Percentiles rank a stretch among this genome's conserved stretches.
These are phyloP conservation scores for Mycosphaerelloides madeirae DNA, from an alignment of 2,329 filamentous ascomycete genomes.

Conservation along the genomic window DNA sequence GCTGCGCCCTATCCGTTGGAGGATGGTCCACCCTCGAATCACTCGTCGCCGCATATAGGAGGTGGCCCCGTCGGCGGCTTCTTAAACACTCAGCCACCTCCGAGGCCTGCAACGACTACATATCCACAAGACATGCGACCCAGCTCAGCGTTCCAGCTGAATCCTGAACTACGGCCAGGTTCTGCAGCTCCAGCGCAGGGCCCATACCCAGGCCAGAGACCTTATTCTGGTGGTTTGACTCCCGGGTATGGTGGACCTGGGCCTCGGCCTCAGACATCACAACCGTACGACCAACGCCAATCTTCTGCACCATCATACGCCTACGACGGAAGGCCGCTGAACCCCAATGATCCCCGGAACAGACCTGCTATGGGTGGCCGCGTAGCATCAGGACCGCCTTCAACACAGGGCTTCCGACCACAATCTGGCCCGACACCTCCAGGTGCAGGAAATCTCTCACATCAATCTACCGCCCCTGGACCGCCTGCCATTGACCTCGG, in stretches of 20 bases:
- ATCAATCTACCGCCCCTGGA: conserved; percentile 18
- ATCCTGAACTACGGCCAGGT: conserved; percentile 37
- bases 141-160: conserved; percentile 49
- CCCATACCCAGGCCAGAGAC: conserved; percentile 6
- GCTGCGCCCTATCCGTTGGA: conserved; percentile 68
- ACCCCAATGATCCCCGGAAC: conserved; percentile 17
- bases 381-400: conserved; percentile 30
- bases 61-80: conserved; percentile 32
- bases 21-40: conserved; percentile 48
- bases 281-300: conserved; percentile 18
- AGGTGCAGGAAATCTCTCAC: conserved; percentile 16
- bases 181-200: conserved; percentile 19
- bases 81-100: conserved; percentile 30
- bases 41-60: conserved; percentile 6
- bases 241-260: conserved; percentile 4
- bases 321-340: conserved; percentile 12
- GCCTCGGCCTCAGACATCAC: conserved; percentile 14
- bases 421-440: conserved; percentile 3
- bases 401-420: conserved; percentile 4
- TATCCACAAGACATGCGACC: conserved; percentile 50
- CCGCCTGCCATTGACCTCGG: conserved; percentile 35
- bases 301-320: conserved; percentile 11
- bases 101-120: conserved; percentile 35
- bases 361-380: conserved; percentile 21
- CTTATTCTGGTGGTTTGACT: conserved; percentile 15